These are phyloP conservation scores for Candida michaelii DNA, from an alignment of 805 yeast genomes.

Conservation along the genomic window DNA sequence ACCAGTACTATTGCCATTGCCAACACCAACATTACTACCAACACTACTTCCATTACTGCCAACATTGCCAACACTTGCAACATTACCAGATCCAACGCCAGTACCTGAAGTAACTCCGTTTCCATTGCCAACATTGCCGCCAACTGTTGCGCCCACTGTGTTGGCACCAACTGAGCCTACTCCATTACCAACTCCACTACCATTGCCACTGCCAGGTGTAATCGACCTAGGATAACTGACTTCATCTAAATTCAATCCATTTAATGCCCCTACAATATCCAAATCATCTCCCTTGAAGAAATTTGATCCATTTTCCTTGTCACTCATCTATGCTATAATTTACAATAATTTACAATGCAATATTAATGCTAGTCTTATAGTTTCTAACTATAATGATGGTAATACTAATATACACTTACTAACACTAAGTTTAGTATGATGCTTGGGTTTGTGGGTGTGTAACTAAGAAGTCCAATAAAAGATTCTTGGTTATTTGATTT, in stretches of 20 bases:
- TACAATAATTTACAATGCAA: conserved; percentile 9
- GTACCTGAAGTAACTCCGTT: no score
- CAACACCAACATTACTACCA: neutral
- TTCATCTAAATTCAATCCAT: conserved; percentile 46
- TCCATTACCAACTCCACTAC: neutral
- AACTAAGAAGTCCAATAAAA: neutral
- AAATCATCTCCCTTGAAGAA: conserved; percentile 22
- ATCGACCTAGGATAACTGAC: neutral
- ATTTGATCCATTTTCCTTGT: conserved; percentile 12
- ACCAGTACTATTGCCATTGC: neutral
- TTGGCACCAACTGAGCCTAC: no score
- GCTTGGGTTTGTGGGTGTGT: neutral
- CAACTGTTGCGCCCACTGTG: no score
- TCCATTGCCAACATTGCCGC: no score
- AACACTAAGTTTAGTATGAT: neutral
- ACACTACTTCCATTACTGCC: neutral
- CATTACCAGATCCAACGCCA: neutral
- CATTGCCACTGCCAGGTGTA: neutral
- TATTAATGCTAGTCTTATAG: conserved; percentile 10
- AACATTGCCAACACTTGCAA: neutral
- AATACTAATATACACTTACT: neutral
- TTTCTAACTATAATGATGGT: no score
- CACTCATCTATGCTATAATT: conserved; percentile 4
- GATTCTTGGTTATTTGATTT: conserved; percentile 4
- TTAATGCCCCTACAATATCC: conserved; percentile 50